Conservation (phyloP, 768 basidiomycete species). For the Suillus discolor region DNA sequence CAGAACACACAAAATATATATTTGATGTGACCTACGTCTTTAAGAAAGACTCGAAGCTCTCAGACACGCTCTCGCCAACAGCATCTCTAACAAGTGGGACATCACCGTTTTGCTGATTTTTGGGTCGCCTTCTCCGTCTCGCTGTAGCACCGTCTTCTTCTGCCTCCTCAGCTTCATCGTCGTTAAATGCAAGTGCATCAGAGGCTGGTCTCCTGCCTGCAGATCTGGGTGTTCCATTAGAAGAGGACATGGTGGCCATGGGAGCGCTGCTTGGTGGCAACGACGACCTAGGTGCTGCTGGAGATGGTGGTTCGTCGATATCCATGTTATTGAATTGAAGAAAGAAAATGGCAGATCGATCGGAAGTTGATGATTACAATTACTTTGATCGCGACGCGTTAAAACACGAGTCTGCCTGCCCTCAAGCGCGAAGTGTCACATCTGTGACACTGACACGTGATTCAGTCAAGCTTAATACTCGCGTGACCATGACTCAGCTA, state of each 20-base stretch:
- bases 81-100: slow-evolving; percentile 90
- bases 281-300: slow-evolving; percentile 53
- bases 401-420: slow-evolving; percentile 48
- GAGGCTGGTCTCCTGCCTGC: slow-evolving; percentile 42
- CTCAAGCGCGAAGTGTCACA: slow-evolving; percentile 31
- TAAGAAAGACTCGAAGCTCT: slow-evolving; percentile 89
- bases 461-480: neutral
- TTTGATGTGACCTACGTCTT: slow-evolving; percentile 66
- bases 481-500: slow-evolving; percentile 14
- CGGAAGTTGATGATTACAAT: neutral
- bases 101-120: slow-evolving; percentile 54
- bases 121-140: slow-evolving; percentile 48
- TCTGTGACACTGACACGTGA: neutral
- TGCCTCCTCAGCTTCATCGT: slow-evolving; percentile 50
- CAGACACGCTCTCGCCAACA: slow-evolving; percentile 93
- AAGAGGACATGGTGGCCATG: slow-evolving; percentile 37
- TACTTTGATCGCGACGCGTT: slow-evolving; percentile 28
- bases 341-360: slow-evolving; percentile 13
- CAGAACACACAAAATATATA: neutral
- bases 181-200: slow-evolving; percentile 57
- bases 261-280: slow-evolving; percentile 55
- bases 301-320: slow-evolving; percentile 59
- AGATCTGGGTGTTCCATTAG: slow-evolving; percentile 35
- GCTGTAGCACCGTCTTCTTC: slow-evolving; percentile 42
- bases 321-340: slow-evolving; percentile 44